Conservation (phyloP, 2,329 filamentous ascomycete genomes). For the Trichoderma lentiforme region DNA sequence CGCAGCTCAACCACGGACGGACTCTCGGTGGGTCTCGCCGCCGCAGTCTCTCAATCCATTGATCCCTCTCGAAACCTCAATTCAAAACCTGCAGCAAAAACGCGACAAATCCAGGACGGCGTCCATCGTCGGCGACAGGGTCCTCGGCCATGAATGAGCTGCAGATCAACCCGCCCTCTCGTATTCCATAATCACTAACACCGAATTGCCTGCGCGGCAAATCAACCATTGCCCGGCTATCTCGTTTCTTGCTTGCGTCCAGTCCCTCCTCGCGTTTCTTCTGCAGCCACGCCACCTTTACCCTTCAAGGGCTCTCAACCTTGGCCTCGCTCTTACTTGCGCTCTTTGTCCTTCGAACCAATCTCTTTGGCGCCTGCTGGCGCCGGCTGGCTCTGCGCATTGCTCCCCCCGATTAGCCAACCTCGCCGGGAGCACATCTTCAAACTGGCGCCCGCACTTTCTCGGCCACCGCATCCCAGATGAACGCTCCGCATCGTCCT, state of each 20-base stretch:
- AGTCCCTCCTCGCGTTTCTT: not conserved
- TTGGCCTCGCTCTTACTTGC: not conserved
- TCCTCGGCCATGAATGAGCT: not conserved
- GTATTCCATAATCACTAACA: not conserved
- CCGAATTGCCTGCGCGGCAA: not conserved
- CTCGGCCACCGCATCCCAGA: not conserved
- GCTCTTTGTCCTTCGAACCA: not conserved
- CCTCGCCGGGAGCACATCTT: not conserved
- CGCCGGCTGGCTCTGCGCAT: not conserved
- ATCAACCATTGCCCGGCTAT: not conserved
- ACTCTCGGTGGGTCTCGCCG: not conserved
- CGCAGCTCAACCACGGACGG: not conserved
- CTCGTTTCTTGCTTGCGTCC: not conserved
- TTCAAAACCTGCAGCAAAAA: not conserved
- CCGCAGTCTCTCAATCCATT: not conserved
- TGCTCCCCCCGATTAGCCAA: not conserved
- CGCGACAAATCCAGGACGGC: not conserved
- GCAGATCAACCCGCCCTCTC: not conserved
- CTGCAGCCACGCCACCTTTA: not conserved
- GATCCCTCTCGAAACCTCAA: not conserved
- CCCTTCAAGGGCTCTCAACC: not conserved
- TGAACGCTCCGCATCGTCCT: slow-evolving; percentile 19
- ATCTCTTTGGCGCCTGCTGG: not conserved
- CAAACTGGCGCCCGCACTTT: not conserved
- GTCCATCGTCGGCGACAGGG: not conserved